Evolutionary conservation across 768 basidiomycete genomes (phyloP), one percentile per base, ranked within the genome.

Genomic region (Boletus insuetus): DNA sequence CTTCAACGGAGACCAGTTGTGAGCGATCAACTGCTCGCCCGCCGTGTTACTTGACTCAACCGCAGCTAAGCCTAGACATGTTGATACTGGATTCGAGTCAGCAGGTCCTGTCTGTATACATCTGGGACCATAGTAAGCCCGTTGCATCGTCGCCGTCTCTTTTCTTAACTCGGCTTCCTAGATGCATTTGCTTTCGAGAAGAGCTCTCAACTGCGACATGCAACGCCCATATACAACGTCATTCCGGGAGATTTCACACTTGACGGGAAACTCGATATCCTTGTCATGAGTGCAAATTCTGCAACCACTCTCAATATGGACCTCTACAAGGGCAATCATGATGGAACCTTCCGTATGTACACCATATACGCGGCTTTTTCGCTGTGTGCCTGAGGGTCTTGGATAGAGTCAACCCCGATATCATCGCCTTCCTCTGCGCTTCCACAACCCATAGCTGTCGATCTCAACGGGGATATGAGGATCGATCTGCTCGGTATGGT

Each of bases 1-100:
- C 75, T 96, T 95, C 71, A 85, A 98, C 69, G 94, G 91, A 6
- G 94, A 98, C 71, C 94, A 98, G 69, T 89, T 91, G 94, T 97
- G 69, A 67, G 91, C 74, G 19, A 55, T 41, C 45, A 38, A 17
- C 17, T 6, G 11, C 20, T 12, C 29, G 35, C 44, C 39, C 31
- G 11, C 8, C 13, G 32, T 46, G 39, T 22, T 40, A 19, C 29
- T 31, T 31, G 45, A 49, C 47, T 32, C 34, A 35, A 47, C 42
- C 31, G 26, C 39, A 43, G 45, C 51, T 24, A 63, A 97, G 94
- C 61, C 69, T 92, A 58, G 95, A 98, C 72, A 73, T 94, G 4
- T 74, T 98, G 42, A 77, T 82, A n/a, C 76, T 97, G 43, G 84
- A 77, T 46, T 68, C 78, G n/a, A 88, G 91, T 72, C 87, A 89